phyloP scores from a whole-genome alignment of 495 filamentous ascomycete species.

The Entonaema liquescens region DNA sequence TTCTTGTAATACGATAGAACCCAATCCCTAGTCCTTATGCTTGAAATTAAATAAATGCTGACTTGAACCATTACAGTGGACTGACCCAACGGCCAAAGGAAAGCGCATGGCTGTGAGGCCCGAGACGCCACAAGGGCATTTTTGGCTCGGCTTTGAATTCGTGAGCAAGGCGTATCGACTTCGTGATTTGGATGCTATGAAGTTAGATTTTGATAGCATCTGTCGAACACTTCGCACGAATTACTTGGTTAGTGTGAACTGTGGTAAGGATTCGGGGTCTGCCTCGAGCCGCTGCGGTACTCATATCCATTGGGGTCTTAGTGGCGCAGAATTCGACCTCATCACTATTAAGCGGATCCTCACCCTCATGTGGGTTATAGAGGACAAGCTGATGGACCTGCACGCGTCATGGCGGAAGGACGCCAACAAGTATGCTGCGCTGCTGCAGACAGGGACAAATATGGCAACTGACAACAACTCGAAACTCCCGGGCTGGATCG shows the following conservation, averaged over 20 bases:
- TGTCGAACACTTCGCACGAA: slow-evolving; percentile 17
- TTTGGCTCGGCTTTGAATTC: slow-evolving; percentile 36
- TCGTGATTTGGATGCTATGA: slow-evolving; percentile 14
- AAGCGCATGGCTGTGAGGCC: slow-evolving; percentile 31
- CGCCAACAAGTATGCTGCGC: slow-evolving; percentile 27
- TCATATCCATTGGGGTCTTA: slow-evolving; percentile 32
- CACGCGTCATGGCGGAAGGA: slow-evolving; percentile 30
- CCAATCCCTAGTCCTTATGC: not conserved
- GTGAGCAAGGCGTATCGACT: slow-evolving; percentile 27
- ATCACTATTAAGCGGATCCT: slow-evolving; percentile 21
- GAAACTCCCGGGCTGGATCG: slow-evolving; percentile 22
- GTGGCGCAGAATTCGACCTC: slow-evolving; percentile 16
- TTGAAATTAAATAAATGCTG: not conserved
- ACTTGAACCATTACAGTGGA: slow-evolving; percentile 14
- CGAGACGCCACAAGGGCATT: slow-evolving; percentile 16
- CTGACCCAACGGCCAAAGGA: slow-evolving; percentile 16
- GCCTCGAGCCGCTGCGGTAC: slow-evolving; percentile 25
- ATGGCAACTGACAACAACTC: slow-evolving; percentile 13
- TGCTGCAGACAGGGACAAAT: slow-evolving; percentile 29
- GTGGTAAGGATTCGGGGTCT: slow-evolving; percentile 20
- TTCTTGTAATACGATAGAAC: not conserved
- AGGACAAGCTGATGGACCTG: slow-evolving; percentile 28
- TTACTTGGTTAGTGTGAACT: slow-evolving; percentile 28
- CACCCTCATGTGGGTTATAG: slow-evolving; percentile 31
- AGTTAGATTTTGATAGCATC: slow-evolving; percentile 15